Evolutionary conservation across 2,329 filamentous ascomycete species (phyloP).

Genomic region (Paraphoma sp.): DNA sequence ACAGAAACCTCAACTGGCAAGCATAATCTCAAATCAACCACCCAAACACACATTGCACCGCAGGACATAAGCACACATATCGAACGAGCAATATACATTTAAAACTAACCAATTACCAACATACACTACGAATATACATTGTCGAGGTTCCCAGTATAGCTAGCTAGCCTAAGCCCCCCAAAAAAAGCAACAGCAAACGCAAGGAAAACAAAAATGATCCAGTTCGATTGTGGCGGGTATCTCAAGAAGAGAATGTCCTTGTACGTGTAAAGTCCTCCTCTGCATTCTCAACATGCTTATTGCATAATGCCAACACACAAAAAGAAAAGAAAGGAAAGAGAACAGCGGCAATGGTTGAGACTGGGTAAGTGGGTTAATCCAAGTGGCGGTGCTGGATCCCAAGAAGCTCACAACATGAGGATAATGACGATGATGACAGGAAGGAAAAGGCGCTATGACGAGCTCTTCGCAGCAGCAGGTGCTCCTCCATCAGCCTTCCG

Average conservation of each 20-base stretch:
- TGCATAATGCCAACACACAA: not conserved
- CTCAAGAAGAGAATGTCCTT: constrained; percentile 22
- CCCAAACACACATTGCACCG: no score
- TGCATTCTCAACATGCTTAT: not conserved
- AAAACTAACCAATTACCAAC: no score
- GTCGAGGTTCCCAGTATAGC: not conserved
- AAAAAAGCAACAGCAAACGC: not conserved
- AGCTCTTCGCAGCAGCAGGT: not conserved
- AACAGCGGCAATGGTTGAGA: no score
- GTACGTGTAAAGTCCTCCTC: constrained; percentile 1
- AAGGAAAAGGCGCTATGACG: not conserved
- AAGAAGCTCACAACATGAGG: not conserved
- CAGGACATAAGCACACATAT: no score
- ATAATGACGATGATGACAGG: not conserved
- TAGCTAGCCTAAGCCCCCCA: not conserved
- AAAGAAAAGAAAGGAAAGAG: not conserved
- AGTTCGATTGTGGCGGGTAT: constrained; percentile 18
- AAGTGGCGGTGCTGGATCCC: no score
- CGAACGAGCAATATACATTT: no score
- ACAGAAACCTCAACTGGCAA: no score
- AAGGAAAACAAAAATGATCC: constrained; percentile 6
- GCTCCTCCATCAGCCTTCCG: not conserved
- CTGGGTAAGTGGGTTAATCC: no score
- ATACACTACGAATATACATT: not conserved
- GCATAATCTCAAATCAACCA: no score